These are phyloP conservation scores for Colletotrichum incanum DNA, from an alignment of 2,329 filamentous ascomycete genomes.

Conservation along the genomic window DNA sequence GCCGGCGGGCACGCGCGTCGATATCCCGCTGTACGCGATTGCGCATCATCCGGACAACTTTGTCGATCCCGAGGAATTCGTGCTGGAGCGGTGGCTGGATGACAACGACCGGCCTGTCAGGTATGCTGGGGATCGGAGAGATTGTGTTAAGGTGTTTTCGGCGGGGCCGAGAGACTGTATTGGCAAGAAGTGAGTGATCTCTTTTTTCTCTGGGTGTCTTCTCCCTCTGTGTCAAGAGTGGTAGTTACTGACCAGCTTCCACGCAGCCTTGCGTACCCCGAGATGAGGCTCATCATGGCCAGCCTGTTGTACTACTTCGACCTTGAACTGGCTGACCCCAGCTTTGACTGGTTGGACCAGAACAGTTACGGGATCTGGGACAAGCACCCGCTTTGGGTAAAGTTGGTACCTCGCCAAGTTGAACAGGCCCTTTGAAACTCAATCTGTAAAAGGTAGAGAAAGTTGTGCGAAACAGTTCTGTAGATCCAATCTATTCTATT, in stretches of 20 bases:
- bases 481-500: neutral
- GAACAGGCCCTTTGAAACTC: neutral
- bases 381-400: conserved; percentile 39
- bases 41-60: conserved; percentile 54
- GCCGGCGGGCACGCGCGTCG: conserved; percentile 47
- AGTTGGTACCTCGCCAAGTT: conserved; percentile 11
- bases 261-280: conserved; percentile 59
- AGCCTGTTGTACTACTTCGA: conserved; percentile 64
- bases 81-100: conserved; percentile 62
- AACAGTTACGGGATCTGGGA: conserved; percentile 40
- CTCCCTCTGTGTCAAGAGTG: neutral
- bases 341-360: conserved; percentile 53
- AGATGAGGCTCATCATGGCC: conserved; percentile 65
- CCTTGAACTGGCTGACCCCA: conserved; percentile 54
- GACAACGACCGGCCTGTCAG: conserved; percentile 8
- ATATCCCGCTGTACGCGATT: conserved; percentile 39
- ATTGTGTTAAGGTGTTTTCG: conserved; percentile 61
- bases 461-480: neutral
- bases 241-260: neutral
- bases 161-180: conserved; percentile 66
- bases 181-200: conserved; percentile 61
- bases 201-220: neutral
- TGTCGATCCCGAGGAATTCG: conserved; percentile 59
- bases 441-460: neutral
- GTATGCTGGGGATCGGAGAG: conserved; percentile 26